Evolutionary conservation across 352 stramenopile genomes (phyloP), one percentile per base, ranked within the genome.

Genomic region (Pilasporangium apinafurcum): DNA sequence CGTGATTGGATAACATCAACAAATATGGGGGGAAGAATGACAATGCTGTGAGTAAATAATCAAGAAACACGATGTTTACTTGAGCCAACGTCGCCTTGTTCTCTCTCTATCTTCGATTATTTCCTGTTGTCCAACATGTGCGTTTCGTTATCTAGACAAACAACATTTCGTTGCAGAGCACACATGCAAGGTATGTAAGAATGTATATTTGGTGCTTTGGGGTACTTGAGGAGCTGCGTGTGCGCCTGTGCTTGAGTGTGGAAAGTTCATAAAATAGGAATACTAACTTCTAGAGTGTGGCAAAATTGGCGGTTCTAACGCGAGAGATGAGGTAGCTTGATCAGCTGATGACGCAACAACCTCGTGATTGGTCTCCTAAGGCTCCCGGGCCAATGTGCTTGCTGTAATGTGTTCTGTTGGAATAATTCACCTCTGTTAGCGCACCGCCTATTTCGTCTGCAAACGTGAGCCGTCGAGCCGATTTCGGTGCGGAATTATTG

Each of bases 391-490:
- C 46, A n/a, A 56, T 44, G 44, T 87, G 75, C 36, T 90, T 90
- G 62, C 75, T 87, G 59, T 90, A 90, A 39, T 90, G 78, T 38
- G 72, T 86, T 50, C 74, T 54, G 51, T 68, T 80, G 9, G 77
- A 89, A 44, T 83, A 89, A 27, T 36, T 86, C 37, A 86, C 74
- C 44, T 87, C 74, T 10, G 69, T 61, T 8, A 87, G 48, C 16
- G 31, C 30, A 10, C 73, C 75, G 28, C 72, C 78, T 4, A 52
- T 62, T 45, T 90, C 78, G 35, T 90, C 78, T 3, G 70, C 78
- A 39, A 90, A 90, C 7, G 59, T 69, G 22, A 90, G 67, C 39
- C 44, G 51, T 26, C 71, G 65, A 8, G 54, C 59, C 10, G 48
- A 51, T 44, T 81, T 83, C 35, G 24, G 18, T 7, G 6, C 27